These are phyloP conservation scores for Carnegiea gigantea DNA, from an alignment of 179 eudicot species.

Conservation along the genomic window DNA sequence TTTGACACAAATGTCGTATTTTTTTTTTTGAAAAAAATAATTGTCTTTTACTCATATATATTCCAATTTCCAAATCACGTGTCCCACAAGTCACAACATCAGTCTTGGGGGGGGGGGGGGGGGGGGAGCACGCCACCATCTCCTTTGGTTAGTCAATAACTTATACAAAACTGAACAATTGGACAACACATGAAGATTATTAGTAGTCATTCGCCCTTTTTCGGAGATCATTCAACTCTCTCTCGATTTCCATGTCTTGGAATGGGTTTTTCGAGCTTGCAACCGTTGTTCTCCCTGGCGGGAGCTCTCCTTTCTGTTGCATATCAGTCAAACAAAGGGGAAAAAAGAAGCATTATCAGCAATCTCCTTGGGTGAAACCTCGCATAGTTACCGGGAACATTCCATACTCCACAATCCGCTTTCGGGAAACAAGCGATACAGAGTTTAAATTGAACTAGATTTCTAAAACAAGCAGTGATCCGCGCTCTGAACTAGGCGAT, in stretches of 20 bases:
- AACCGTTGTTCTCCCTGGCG: conserved; percentile 73
- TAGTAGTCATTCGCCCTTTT: conserved; percentile 69
- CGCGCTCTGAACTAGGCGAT: too few species aligned
- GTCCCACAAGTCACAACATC: not conserved
- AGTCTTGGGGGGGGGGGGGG: not conserved
- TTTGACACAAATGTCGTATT: too few species aligned
- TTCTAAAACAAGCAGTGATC: too few species aligned
- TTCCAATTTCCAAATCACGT: conserved; percentile 18
- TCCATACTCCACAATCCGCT: too few species aligned
- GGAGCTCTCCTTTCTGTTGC: conserved; percentile 84
- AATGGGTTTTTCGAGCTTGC: conserved; percentile 48
- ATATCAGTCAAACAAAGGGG: not conserved
- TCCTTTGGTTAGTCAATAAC: not conserved
- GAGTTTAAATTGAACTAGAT: too few species aligned
- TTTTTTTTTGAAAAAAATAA: not conserved
- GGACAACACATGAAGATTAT: not conserved
- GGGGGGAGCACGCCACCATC: conserved; percentile 2
- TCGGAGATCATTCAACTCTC: conserved; percentile 70
- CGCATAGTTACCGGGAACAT: too few species aligned
- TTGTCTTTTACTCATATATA: not conserved
- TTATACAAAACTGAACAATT: conserved; percentile 22
- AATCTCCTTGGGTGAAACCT: too few species aligned
- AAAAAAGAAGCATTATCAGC: not conserved
- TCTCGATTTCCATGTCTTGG: conserved; percentile 72
- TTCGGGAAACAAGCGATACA: too few species aligned